Base-by-base conservation (phyloP, 2,329 filamentous ascomycete genomes). In the Alternaria novae-zelandiae region DNA sequence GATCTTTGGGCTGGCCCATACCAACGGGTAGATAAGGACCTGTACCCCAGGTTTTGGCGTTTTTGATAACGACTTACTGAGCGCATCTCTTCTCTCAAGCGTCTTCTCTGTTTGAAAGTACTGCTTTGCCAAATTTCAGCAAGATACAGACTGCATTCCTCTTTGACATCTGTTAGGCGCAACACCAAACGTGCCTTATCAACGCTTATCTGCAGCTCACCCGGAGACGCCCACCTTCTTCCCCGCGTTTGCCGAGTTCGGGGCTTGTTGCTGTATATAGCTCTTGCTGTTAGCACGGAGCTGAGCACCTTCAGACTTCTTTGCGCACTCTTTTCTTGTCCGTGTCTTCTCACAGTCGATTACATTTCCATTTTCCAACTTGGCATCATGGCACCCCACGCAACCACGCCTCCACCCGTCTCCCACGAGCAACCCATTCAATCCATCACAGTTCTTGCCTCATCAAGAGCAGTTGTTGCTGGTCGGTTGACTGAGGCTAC, bases 401-500 rank as follows among this genome's bases (percentile, higher is more conserved):
- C 77, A 59, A 79, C 73, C 9, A 76, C 73, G 11, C 74, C 76
- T 59, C 70, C 72, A 51, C 70, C 76, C 3, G 59, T 65, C 55
- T 59, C 72, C 44, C 74, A 77, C 50, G 73, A 72, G 59, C 70
- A 68, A 32, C 69, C 74, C 20, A 17, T 64, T 21, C 74, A 83
- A 57, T 83, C 84, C 17, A 86, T 94, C 73, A 89, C 88, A 46
- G 92, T 97, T 62, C 86, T 98, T 61, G 91, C 91, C 61, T 98
- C 96, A 1, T 91, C 90, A 25, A 88, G 94, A 72, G 92, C 92
- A 61, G 89, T 98, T 54, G 85, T 98, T 71, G 91, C 90, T 49
- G 89, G 91, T 61, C 85, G 88, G 46, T 82, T 97, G 49, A 93
- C 91, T 3, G 90, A 94, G 20, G 95, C 93, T 62, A 97, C 94